Base-by-base conservation (phyloP, 345 rosid species). In the Angophora floribunda region DNA sequence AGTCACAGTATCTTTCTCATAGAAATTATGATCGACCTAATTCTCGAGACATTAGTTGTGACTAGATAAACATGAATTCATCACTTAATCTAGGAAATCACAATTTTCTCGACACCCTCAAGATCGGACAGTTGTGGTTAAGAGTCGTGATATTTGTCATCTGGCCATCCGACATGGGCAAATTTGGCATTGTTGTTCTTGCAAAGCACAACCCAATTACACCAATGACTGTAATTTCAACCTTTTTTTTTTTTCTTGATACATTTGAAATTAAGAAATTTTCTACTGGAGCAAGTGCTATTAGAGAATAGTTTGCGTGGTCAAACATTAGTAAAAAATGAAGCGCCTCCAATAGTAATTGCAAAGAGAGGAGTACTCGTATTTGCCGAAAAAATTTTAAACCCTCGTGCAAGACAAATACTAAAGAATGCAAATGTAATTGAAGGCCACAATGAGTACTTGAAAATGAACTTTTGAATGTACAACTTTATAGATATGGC, bases 61-160 rank as follows among this genome's bases (percentile, higher is more conserved):
- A 55, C 61, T 55, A 55, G 22, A 55, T 55, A 55, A 7, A 55
- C 28, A 0, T 55, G 61, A 55, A 55, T 55, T 55, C 61, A 19
- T 55, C 26, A 55, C 0, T 21, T 55, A 21, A 55, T 55, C 2
- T 55, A 0, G 12, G 22, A 55, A 55, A 55, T 55, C 61, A 21
- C 61, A 55, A 0, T 21, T 21, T 55, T 55, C 61, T 55, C 0
- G 0, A 55, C 28, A 8, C 28, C 12, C 61, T 21, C 12, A 55
- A 0, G 1, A 55, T 55, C 22, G 26, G 28, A 21, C 0, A 0
- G 11, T 4, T 0, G 0, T 3, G 11, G 12, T 55, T 55, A 55
- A 55, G 21, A 55, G 61, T 55, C 7, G 4, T 22, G 61, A 55
- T 55, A 7, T 55, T 0, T 55, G 0, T 55, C 11, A 55, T 55